Conservation (phyloP, 1,284 basidiomycete genomes). For the Trichosporon coremiiforme region DNA sequence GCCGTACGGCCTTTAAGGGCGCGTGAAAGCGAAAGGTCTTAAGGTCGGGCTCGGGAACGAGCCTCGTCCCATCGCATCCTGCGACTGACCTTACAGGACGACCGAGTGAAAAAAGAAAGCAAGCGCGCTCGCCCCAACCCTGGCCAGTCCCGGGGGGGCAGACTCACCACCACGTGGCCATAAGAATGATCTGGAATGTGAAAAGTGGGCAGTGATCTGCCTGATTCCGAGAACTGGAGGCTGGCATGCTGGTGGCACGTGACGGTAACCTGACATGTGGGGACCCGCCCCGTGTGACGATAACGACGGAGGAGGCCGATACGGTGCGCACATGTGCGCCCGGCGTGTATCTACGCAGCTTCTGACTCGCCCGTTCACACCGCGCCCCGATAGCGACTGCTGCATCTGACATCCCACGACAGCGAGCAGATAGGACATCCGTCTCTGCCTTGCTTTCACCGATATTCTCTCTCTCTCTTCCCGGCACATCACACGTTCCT, state of each 20-base stretch:
- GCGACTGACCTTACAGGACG: background rate
- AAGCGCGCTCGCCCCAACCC: background rate
- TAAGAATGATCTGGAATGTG: background rate
- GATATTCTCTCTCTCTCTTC: background rate
- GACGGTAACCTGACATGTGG: constrained; percentile 6
- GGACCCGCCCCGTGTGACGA: constrained; percentile 5
- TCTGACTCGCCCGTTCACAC: constrained; percentile 5
- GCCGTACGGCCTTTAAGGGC: background rate
- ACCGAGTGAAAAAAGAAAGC: background rate
- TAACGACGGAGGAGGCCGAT: constrained; percentile 16
- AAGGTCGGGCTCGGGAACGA: background rate
- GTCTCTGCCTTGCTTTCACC: background rate
- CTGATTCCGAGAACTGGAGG: background rate
- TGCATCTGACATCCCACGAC: background rate
- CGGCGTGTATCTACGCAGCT: constrained; percentile 3
- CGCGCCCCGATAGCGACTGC: background rate
- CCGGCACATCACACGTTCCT: background rate
- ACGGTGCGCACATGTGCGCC: background rate
- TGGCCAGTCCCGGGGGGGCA: background rate
- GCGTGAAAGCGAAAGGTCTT: background rate
- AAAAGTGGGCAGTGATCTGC: background rate
- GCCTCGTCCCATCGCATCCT: background rate
- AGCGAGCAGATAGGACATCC: constrained; percentile 1
- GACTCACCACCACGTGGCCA: background rate
- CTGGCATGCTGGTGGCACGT: background rate